A percentile compares a stretch with the other conserved stretches of the same genome.
phyloP scores from a whole-genome alignment of 2,329 filamentous ascomycete species.

The Exophiala lecanii-corni region DNA sequence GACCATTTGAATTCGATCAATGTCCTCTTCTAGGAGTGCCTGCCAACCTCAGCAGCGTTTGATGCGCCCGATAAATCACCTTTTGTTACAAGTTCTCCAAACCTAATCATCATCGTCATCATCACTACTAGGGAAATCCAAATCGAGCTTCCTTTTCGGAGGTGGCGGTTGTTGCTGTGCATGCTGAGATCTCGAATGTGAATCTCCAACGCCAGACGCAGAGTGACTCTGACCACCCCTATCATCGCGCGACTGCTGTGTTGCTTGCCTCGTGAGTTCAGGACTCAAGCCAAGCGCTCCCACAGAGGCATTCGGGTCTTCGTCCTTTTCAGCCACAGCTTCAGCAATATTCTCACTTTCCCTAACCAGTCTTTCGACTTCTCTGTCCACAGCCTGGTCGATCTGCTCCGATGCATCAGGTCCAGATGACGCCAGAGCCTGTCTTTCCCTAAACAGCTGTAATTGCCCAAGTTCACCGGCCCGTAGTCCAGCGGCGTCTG shows the following conservation, averaged over 20 bases:
- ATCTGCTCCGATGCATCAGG: slow-evolving; percentile 46
- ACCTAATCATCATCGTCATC: slow-evolving; percentile 35
- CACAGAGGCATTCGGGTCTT: slow-evolving; percentile 34
- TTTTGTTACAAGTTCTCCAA: no score
- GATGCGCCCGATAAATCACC: no score
- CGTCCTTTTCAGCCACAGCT: slow-evolving; percentile 39
- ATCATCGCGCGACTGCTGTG: no score
- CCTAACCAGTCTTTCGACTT: slow-evolving; percentile 44
- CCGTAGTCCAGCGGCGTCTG: slow-evolving; percentile 41
- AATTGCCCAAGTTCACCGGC: slow-evolving; percentile 44
- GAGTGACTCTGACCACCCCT: background rate
- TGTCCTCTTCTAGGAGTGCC: no score
- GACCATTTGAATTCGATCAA: no score
- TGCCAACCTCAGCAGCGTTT: no score
- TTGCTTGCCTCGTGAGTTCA: slow-evolving; percentile 20
- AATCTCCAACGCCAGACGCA: background rate
- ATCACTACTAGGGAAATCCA: slow-evolving; percentile 44
- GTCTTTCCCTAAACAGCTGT: slow-evolving; percentile 41
- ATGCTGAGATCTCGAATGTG: background rate
- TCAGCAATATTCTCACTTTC: slow-evolving; percentile 48
- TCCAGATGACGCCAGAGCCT: slow-evolving; percentile 42
- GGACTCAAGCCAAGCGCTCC: slow-evolving; percentile 32
- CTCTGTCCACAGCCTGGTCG: slow-evolving; percentile 36
- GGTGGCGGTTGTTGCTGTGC: background rate
- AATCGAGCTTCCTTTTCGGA: slow-evolving; percentile 34